Percentiles rank a stretch among this genome's conserved stretches.
These are phyloP conservation scores for Rhodotorula sp. DNA, from an alignment of 1,284 basidiomycete species.

Conservation along the genomic window DNA sequence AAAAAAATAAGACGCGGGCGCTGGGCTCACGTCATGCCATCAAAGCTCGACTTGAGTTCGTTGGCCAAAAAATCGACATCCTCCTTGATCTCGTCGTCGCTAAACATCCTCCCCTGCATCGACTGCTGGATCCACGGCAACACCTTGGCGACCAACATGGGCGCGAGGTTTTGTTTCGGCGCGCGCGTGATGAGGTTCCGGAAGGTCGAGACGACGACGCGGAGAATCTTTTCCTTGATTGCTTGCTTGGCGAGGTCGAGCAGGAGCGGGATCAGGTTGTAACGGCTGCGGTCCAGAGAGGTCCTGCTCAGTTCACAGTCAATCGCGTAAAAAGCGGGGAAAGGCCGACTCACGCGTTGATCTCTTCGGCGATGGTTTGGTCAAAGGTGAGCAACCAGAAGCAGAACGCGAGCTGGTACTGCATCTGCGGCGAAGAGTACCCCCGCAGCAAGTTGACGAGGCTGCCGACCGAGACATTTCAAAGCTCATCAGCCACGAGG, in stretches of 20 bases:
- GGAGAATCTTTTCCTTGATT: conserved; percentile 95
- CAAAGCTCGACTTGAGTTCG: conserved; percentile 75
- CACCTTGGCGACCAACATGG: conserved; percentile 81
- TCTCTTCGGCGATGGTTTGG: conserved; percentile 72
- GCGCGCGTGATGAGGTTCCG: conserved; percentile 84
- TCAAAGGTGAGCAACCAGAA: conserved; percentile 95
- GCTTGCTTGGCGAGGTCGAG: conserved; percentile 82
- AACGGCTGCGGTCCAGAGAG: conserved; percentile 60
- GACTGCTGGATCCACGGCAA: conserved; percentile 77
- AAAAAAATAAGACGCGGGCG: background rate
- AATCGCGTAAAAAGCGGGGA: background rate
- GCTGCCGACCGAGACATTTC: conserved; percentile 1
- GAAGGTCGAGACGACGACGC: conserved; percentile 91
- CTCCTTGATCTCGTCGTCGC: conserved; percentile 85
- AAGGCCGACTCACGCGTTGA: conserved; percentile 58
- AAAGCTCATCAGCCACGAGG: background rate
- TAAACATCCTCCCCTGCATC: conserved; percentile 77
- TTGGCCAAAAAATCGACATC: conserved; percentile 82
- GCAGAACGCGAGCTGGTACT: conserved; percentile 87
- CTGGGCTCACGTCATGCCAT: conserved; percentile 74
- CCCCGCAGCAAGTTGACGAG: conserved; percentile 32
- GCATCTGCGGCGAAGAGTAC: conserved; percentile 70
- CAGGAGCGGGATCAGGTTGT: conserved; percentile 83
- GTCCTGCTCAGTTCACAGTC: background rate
- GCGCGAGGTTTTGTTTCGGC: conserved; percentile 76